Evolutionary conservation across 495 filamentous ascomycete genomes (phyloP), one percentile per base, ranked within the genome.

Genomic region (Lasiosphaeria miniovina): DNA sequence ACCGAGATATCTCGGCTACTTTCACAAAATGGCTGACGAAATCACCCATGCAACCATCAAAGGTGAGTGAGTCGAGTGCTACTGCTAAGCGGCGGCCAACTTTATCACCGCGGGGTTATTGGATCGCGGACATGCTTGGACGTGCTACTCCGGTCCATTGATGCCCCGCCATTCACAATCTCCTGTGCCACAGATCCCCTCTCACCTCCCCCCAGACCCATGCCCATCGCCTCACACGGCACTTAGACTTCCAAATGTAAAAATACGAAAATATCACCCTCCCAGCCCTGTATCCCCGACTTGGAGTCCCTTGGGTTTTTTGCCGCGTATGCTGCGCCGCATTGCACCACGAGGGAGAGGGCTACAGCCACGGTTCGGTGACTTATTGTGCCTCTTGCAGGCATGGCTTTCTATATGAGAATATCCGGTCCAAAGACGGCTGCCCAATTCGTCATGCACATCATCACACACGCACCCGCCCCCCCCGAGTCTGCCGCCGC

Each of bases 41-140:
- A 71, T 71, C 54, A 59, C 62, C 54, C 71, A 73, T 63, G 31
- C 62, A 36, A 71, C 71, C 65, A 73, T 73, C 67, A 56, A 73
- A 58, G 71, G 71, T 73, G 61, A 35, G 68, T 24, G 24, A 24
- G 24, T 24, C 24, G 24, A 24, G 24, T 24, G 24, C 24, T 24
- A 24, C 24, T 24, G 24, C 24, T 24, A 24, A 2, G 24, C 24
- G 24, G 24, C 24, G 24, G 24, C 24, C 24, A 24, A 24, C 24
- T 24, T 24, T 2, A 24, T 24, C 24, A 24, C 24, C 24, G 24
- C 24, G 24, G 24, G 24, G 24, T 2, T 24, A 24, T 49, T 49
- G 34, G 24, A 54, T 58, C 41, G 35, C 3, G 31, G 55, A 8
- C 17, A 24, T 24, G 43, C 36, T 0, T 14, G 11, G 15, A 49